Evolutionary conservation across 306 rosid genomes (phyloP).

Genomic region (Casuarina cunninghamiana): DNA sequence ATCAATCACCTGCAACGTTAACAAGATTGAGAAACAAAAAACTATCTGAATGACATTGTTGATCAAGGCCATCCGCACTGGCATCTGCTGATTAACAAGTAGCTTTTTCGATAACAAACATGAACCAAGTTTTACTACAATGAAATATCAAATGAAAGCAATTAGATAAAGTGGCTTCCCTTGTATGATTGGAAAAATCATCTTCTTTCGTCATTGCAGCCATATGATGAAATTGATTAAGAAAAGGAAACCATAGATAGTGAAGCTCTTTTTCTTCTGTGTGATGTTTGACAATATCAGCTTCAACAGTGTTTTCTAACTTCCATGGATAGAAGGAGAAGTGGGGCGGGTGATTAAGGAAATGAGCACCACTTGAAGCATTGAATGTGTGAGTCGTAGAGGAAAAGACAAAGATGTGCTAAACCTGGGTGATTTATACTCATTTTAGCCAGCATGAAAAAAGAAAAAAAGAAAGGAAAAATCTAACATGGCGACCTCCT

Average conservation of each 20-base stretch:
- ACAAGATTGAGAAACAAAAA: slow-evolving; percentile 7
- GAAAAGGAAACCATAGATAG: background rate
- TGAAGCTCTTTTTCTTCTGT: background rate
- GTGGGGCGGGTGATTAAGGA: background rate
- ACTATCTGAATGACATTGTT: background rate
- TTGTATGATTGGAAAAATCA: background rate
- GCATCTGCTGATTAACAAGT: background rate
- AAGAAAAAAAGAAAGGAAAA: too few species aligned
- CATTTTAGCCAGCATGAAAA: background rate
- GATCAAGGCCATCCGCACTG: background rate
- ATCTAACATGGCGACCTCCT: too few species aligned
- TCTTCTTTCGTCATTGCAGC: background rate
- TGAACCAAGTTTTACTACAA: background rate
- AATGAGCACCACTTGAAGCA: background rate
- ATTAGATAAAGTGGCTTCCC: background rate
- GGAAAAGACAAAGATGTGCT: background rate
- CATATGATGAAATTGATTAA: background rate
- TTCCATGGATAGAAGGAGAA: background rate
- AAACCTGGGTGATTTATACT: background rate
- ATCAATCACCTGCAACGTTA: slow-evolving; percentile 30
- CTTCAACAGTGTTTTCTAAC: background rate
- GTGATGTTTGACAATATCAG: background rate
- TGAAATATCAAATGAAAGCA: background rate
- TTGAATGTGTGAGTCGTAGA: background rate
- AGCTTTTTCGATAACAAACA: background rate